Evolutionary conservation across 2,329 filamentous ascomycete species (phyloP), one percentile per base, ranked within the genome.

Genomic region (Pleomassaria siparia): DNA sequence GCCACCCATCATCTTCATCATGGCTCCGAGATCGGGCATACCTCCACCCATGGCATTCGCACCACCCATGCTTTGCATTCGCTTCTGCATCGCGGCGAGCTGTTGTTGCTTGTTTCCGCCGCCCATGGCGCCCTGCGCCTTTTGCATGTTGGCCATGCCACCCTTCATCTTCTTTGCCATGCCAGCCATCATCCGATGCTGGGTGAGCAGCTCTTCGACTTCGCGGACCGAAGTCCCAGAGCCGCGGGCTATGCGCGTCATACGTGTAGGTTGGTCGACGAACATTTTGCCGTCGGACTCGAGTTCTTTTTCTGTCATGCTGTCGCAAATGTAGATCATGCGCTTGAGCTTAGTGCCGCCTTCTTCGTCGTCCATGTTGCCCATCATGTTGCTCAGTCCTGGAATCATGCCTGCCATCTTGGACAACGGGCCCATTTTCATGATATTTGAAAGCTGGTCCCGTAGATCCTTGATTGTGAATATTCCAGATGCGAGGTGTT

Each of bases 81-180:
- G 81, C 76, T 96, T 96, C 76, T 99, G 94, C 91, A 97, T 95
- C 2, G 94, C 92, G 0, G 91, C 91, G 74, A 97, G 82, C 72
- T 97, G 92, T 69, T 96, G 90, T 25, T 89, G 83, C 72, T 94
- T 92, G 74, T 96, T 96, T 24, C 86, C 88, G 36, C 91, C 91
- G 22, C 87, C 89, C 85, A 96, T 90, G 54, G 89, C 89, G 46
- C 88, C 87, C 72, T 97, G 91, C 0, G 91, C 91, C 43, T 87
- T 85, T 71, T 96, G 90, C 87, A 97, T 95, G 69, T 96, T 95
- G 76, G 94, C 94, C 87, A 96, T 95, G 69, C 89, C 91, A 30
- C 91, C 91, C 48, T 94, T 92, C 84, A 99, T 95, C 77, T 95
- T 95, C 85, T 97, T 99, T 40, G 94, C 94, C 91, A 99, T 96